These are phyloP conservation scores for Penicillium fuscoglaucum DNA, from an alignment of 2,329 filamentous ascomycete species.

Conservation along the genomic window DNA sequence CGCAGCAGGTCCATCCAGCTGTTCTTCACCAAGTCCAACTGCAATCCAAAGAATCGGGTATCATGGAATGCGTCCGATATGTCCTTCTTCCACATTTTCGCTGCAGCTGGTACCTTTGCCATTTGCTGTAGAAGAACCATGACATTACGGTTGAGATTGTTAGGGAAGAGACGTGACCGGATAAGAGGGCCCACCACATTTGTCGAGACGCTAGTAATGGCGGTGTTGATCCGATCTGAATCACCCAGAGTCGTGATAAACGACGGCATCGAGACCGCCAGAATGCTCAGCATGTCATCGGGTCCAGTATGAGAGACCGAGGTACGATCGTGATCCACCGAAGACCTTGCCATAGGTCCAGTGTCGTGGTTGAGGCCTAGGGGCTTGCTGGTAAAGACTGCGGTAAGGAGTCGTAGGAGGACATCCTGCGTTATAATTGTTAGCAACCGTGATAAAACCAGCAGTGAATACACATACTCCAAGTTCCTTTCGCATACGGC, in stretches of 20 bases:
- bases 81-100: slow-evolving; percentile 92
- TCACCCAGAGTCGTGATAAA: slow-evolving; percentile 82
- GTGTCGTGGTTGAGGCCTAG: slow-evolving; percentile 67
- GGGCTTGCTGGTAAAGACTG: slow-evolving; percentile 89
- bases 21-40: slow-evolving; percentile 63
- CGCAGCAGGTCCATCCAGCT: slow-evolving; percentile 82
- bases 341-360: slow-evolving; percentile 41
- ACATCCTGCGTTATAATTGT: slow-evolving; percentile 63
- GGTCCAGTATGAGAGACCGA: slow-evolving; percentile 51
- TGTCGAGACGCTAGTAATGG: slow-evolving; percentile 76
- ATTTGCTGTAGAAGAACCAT: slow-evolving; percentile 75
- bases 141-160: slow-evolving; percentile 72
- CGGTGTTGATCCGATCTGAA: slow-evolving; percentile 75
- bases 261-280: slow-evolving; percentile 75
- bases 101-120: slow-evolving; percentile 72
- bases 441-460: slow-evolving; percentile 22
- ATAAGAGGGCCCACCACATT: slow-evolving; percentile 80
- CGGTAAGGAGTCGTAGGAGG: slow-evolving; percentile 81
- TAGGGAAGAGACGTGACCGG: slow-evolving; percentile 81
- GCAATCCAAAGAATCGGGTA: slow-evolving; percentile 74
- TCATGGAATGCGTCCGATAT: slow-evolving; percentile 91
- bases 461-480: slow-evolving; percentile 60
- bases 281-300: slow-evolving; percentile 76
- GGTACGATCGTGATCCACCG: slow-evolving; percentile 43
- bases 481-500: slow-evolving; percentile 85